phyloP scores from a whole-genome alignment of 2,329 filamentous ascomycete species.

The Lecanicillium sp. region DNA sequence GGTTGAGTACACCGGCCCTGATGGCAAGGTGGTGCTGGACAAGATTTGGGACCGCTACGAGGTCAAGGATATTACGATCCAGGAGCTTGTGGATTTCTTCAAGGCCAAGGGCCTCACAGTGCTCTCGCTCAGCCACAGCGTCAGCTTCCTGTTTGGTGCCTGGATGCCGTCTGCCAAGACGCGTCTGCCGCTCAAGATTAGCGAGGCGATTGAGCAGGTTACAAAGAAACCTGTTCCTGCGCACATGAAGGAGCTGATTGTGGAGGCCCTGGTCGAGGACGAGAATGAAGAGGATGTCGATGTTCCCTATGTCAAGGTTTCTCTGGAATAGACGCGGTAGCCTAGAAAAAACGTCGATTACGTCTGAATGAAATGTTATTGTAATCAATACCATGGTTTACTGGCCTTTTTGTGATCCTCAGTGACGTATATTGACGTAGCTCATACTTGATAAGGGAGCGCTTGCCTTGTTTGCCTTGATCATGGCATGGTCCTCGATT shows the following conservation, averaged over 20 bases:
- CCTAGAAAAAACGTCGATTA: too few species aligned
- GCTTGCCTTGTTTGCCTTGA: too few species aligned
- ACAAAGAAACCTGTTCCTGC: conserved; percentile 80
- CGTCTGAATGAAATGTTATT: not conserved
- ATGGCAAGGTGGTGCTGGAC: conserved; percentile 78
- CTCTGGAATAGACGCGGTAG: conserved; percentile 33
- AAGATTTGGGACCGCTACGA: conserved; percentile 99
- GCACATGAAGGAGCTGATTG: conserved; percentile 86
- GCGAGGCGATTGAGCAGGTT: conserved; percentile 71
- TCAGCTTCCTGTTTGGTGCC: conserved; percentile 86
- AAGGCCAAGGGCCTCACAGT: conserved; percentile 73
- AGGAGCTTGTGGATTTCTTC: conserved; percentile 78
- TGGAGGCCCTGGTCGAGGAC: conserved; percentile 84
- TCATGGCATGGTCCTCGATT: not conserved
- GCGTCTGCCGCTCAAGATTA: conserved; percentile 57
- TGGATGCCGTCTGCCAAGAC: conserved; percentile 73
- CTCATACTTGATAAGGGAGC: too few species aligned
- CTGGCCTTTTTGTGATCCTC: too few species aligned
- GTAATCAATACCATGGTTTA: too few species aligned
- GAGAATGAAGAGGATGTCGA: conserved; percentile 80
- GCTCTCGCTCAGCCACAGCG: conserved; percentile 94
- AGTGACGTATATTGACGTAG: too few species aligned
- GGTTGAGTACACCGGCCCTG: conserved; percentile 75
- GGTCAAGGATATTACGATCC: conserved; percentile 75
- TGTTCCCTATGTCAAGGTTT: conserved; percentile 84